Percentiles rank a stretch among this genome's conserved stretches.
Evolutionary conservation across 2,329 filamentous ascomycete species (phyloP).

Genomic region (Alternaria rosae): DNA sequence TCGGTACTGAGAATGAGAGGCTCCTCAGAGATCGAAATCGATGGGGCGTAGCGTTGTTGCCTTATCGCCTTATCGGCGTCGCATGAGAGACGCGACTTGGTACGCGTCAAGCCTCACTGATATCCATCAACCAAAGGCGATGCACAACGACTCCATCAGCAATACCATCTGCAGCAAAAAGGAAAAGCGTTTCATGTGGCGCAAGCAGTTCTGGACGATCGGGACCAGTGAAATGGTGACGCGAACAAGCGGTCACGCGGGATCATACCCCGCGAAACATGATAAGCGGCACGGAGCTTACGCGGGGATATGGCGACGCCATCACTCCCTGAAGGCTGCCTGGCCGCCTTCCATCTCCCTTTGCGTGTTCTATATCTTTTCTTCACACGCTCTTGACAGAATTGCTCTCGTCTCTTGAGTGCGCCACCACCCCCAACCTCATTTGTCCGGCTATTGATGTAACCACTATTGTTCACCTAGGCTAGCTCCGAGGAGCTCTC

Average conservation of each 20-base stretch:
- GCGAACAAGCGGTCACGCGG: slow-evolving; percentile 31
- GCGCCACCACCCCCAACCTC: not conserved
- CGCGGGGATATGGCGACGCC: slow-evolving; percentile 30
- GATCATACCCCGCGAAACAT: slow-evolving; percentile 33
- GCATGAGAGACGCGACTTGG: slow-evolving; percentile 12
- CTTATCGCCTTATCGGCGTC: slow-evolving; percentile 31
- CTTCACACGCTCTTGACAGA: not conserved
- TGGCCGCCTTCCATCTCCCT: not conserved
- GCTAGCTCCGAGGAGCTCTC: slow-evolving; percentile 13
- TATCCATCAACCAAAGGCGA: not conserved
- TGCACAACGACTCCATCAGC: not conserved
- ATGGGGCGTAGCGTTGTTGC: slow-evolving; percentile 13
- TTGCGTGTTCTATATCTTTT: not conserved
- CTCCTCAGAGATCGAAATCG: not conserved
- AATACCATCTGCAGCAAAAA: not conserved
- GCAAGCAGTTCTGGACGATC: not conserved
- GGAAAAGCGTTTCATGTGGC: not conserved
- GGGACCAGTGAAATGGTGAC: slow-evolving; percentile 9
- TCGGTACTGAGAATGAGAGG: not conserved
- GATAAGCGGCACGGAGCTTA: slow-evolving; percentile 36
- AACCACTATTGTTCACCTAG: slow-evolving; percentile 4
- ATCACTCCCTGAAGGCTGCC: slow-evolving; percentile 12
- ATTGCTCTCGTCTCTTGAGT: not conserved
- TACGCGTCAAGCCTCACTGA: not conserved
- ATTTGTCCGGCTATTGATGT: slow-evolving; percentile 3